Evolutionary conservation across 2,329 filamentous ascomycete species (phyloP).

Genomic region (Plenodomus biglobosus): DNA sequence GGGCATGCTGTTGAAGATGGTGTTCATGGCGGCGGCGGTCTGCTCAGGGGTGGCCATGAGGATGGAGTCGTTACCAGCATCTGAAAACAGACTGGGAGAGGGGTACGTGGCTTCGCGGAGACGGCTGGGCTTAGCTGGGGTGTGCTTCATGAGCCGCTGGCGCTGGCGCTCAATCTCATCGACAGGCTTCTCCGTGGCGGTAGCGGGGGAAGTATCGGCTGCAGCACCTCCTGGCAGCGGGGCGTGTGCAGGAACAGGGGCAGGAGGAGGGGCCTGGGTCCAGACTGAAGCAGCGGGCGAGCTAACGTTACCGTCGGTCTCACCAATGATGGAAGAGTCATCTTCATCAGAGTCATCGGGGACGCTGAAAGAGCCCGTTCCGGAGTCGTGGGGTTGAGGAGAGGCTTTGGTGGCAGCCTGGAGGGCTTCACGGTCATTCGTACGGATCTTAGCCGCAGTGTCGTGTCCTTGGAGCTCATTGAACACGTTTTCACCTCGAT

Average conservation of each 20-base stretch:
- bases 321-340: conserved; percentile 14
- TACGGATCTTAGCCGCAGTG: conserved; percentile 10
- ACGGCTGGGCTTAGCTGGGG: conserved; percentile 38
- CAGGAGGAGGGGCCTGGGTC: conserved; percentile 41
- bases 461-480: conserved; percentile 24
- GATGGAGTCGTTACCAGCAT: conserved; percentile 27
- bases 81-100: conserved; percentile 34
- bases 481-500: conserved; percentile 34
- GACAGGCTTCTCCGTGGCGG: conserved; percentile 11
- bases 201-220: conserved; percentile 5
- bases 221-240: conserved; percentile 26
- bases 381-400: conserved; percentile 9
- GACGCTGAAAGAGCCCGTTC: conserved; percentile 24
- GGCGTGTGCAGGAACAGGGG: conserved; percentile 40
- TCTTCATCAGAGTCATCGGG: conserved; percentile 26
- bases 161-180: conserved; percentile 35
- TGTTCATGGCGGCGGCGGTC: conserved; percentile 3
- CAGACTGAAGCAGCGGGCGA: conserved; percentile 26
- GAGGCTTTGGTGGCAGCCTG: conserved; percentile 15
- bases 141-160: conserved; percentile 36
- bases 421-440: conserved; percentile 18
- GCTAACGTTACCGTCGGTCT: conserved; percentile 1
- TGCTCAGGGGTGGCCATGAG: conserved; percentile 21
- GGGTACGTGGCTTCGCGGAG: conserved; percentile 39
- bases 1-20: conserved; percentile 26